A percentile compares a stretch with the other conserved stretches of the same genome.
Evolutionary conservation across 805 yeast species (phyloP).

Genomic region (Nakazawaea anatomiae): DNA sequence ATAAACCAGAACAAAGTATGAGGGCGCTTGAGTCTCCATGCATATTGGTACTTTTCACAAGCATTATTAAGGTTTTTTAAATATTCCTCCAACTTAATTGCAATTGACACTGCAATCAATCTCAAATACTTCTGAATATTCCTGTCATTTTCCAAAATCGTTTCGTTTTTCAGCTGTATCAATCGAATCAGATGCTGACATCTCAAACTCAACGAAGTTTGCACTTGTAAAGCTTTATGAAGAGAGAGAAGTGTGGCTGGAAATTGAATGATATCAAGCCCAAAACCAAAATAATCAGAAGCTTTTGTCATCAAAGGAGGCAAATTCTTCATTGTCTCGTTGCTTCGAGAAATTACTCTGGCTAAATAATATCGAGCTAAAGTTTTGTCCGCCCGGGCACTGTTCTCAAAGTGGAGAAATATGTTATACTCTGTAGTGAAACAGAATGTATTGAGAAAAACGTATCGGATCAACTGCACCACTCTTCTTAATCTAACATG

Average conservation of each 20-base stretch:
- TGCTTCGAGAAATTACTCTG: slow-evolving; percentile 1
- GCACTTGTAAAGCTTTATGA: slow-evolving; percentile 6
- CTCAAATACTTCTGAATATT: neutral
- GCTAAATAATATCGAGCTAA: slow-evolving; percentile 6
- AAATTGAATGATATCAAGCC: slow-evolving; percentile 6
- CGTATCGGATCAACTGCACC: slow-evolving; percentile 4
- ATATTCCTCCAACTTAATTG: slow-evolving; percentile 3
- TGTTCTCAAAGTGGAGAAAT: slow-evolving; percentile 7
- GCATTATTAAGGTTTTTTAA: slow-evolving; percentile 5
- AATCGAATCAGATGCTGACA: slow-evolving; percentile 7
- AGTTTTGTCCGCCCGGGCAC: neutral
- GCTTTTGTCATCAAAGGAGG: slow-evolving; percentile 3
- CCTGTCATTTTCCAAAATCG: neutral
- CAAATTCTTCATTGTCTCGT: slow-evolving; percentile 2
- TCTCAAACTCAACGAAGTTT: slow-evolving; percentile 5
- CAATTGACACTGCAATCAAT: slow-evolving; percentile 3
- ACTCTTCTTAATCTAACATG: slow-evolving; percentile 1
- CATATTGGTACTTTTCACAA: slow-evolving; percentile 8
- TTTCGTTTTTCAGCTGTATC: neutral
- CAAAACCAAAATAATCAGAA: slow-evolving; percentile 1
- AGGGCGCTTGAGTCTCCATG: slow-evolving; percentile 10
- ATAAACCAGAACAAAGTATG: slow-evolving; percentile 9
- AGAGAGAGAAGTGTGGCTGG: slow-evolving; percentile 7
- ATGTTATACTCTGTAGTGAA: slow-evolving; percentile 8
- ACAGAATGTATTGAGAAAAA: slow-evolving; percentile 4